Conservation (phyloP, 306 rosid species). For the Fagus sylvatica region DNA sequence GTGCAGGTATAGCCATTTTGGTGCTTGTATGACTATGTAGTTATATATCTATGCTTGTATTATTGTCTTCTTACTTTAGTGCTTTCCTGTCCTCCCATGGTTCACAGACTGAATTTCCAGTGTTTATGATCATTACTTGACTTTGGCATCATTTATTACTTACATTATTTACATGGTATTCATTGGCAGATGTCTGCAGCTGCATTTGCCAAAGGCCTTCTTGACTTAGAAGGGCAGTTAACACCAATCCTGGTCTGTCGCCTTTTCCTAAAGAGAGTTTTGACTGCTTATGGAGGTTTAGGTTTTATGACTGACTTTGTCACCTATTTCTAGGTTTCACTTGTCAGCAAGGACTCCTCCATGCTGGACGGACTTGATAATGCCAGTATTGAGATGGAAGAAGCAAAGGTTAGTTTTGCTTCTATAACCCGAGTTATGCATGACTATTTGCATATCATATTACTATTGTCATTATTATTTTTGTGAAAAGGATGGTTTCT, state of each 20-base stretch:
- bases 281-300: constrained; percentile 23
- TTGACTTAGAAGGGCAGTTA: constrained; percentile 93
- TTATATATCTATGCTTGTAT: not conserved
- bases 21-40: not conserved
- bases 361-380: constrained; percentile 99
- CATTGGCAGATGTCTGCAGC: constrained; percentile 97
- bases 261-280: constrained; percentile 24
- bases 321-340: constrained; percentile 71
- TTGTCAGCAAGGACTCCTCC: constrained; percentile 97
- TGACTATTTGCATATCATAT: not conserved
- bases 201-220: constrained; percentile 99
- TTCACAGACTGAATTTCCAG: constrained; percentile 6
- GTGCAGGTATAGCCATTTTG: constrained; percentile 73
- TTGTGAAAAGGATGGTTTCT: not conserved
- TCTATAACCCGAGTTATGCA: not conserved
- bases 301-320: constrained; percentile 36
- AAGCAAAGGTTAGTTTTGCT: constrained; percentile 68
- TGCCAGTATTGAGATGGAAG: constrained; percentile 90
- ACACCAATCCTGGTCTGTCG: constrained; percentile 93
- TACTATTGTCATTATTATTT: not conserved
- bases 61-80: constrained; percentile 8
- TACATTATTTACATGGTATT: constrained; percentile 24
- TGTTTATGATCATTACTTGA: not conserved
- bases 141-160: constrained; percentile 28
- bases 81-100: constrained; percentile 15